Evolutionary conservation across 2,329 filamentous ascomycete species (phyloP), one percentile per base, ranked within the genome.

Genomic region (Sporothrix humicola): DNA sequence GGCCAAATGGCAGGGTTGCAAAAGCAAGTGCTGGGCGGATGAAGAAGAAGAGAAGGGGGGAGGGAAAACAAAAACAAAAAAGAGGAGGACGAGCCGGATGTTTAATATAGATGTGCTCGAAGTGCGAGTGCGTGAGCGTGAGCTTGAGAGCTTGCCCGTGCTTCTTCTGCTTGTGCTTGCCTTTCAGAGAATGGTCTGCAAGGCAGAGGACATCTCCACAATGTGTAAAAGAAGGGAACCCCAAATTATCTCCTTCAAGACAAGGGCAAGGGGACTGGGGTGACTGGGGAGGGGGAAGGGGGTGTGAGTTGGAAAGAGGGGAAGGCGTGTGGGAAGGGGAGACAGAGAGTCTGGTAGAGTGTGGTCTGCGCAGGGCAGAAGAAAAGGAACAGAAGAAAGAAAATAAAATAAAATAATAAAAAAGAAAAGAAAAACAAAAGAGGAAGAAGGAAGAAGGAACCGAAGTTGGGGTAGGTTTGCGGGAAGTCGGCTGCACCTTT

Each of bases 401-500:
- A 23, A 37, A 59, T 12, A 37, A n/a, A 61, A 15, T 2, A 20
- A 44, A 48, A 56, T 6, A 46, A 65, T 8, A 15, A 23, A 15
- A 15, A 56, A 48, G 13, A 65, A 20, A 12, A 42, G 20, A 10
- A 23, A 52, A 63, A 23, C n/a, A 13, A 37, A 31, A 1, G 8
- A 12, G 20, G 26, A 8, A 37, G 17, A 46, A 31, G 31, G 31
- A 23, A 17, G 13, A 31, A 20, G 12, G 26, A n/a, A 31, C 44
- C 59, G 31, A 31, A 61, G 37, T 48, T 59, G 42, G 69, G 42
- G 46, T 31, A 66, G 59, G 58, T 12, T 50, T 37, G 44, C 71
- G 71, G 71, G 37, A 68, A 48, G 71, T 69, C 71, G 71, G 71
- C 71, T 68, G 50, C 71, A 20, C 42, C 50, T 68, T 72, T 50